phyloP scores from a whole-genome alignment of 176 grass and related monocot species.

The Cymbopogon citratus region DNA sequence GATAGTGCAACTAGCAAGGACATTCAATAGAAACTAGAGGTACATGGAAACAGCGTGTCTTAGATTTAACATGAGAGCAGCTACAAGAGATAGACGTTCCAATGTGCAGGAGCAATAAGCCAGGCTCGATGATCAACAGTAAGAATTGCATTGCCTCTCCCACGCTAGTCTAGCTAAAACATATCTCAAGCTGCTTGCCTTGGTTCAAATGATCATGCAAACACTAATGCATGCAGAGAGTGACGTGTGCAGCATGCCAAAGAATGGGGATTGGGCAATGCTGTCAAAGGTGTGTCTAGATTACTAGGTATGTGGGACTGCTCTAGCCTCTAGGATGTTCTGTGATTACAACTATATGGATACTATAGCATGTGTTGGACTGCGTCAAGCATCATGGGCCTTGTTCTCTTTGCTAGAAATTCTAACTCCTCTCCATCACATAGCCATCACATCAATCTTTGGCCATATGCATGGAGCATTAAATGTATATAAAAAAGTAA shows the following conservation, averaged over 20 bases:
- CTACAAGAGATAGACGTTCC: neutral
- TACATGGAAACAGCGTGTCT: neutral
- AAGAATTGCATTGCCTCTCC: neutral
- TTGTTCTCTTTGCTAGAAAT: too few species aligned
- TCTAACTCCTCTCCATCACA: too few species aligned
- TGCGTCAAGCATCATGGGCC: neutral
- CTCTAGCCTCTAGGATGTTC: neutral
- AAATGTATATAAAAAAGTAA: too few species aligned
- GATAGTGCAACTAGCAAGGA: neutral
- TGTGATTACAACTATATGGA: neutral
- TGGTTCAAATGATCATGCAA: neutral
- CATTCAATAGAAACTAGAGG: neutral
- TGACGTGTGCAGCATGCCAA: neutral
- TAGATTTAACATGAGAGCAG: neutral
- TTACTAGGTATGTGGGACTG: neutral
- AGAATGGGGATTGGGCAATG: neutral
- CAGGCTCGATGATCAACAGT: neutral
- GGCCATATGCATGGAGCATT: too few species aligned
- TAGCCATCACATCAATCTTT: too few species aligned
- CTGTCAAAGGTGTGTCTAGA: neutral
- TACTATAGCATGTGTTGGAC: neutral
- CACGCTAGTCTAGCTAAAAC: neutral
- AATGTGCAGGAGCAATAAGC: neutral
- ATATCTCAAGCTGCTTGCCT: neutral
- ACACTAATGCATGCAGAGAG: neutral